Evolutionary conservation across 306 rosid species (phyloP).

Genomic region (Corylus heterophylla): DNA sequence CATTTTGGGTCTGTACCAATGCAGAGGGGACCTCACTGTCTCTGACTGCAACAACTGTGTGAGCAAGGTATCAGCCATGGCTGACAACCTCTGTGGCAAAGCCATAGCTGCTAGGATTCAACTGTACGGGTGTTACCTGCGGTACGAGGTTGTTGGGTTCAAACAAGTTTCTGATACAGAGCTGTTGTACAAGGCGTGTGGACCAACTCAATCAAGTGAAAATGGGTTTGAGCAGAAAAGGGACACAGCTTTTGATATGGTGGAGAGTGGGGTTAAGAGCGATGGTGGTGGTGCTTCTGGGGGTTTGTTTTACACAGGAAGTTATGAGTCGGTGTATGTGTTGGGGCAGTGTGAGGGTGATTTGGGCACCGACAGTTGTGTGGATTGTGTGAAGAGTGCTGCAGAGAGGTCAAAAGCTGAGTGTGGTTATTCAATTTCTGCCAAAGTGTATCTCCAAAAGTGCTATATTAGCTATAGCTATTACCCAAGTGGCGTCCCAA

Average conservation of each 20-base stretch:
- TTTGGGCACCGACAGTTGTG: slow-evolving; percentile 66
- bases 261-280: slow-evolving; percentile 58
- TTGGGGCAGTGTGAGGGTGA: slow-evolving; percentile 89
- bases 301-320: slow-evolving; percentile 67
- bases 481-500: slow-evolving; percentile 74
- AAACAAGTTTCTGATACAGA: slow-evolving; percentile 49
- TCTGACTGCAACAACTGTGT: slow-evolving; percentile 65
- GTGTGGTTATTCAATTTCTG: slow-evolving; percentile 68
- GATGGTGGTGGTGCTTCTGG: slow-evolving; percentile 22
- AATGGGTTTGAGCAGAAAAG: slow-evolving; percentile 61
- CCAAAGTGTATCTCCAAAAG: slow-evolving; percentile 68
- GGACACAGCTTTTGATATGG: slow-evolving; percentile 64
- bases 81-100: slow-evolving; percentile 50
- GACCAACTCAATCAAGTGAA: slow-evolving; percentile 42
- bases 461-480: slow-evolving; percentile 78
- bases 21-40: slow-evolving; percentile 80
- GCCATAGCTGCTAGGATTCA: slow-evolving; percentile 74
- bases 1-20: slow-evolving; percentile 67
- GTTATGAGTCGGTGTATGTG: slow-evolving; percentile 62
- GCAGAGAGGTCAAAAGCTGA: slow-evolving; percentile 41
- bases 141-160: slow-evolving; percentile 73
- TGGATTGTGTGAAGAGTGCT: slow-evolving; percentile 64
- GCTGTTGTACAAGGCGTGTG: slow-evolving; percentile 63
- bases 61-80: slow-evolving; percentile 41
- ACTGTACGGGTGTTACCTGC: slow-evolving; percentile 72